A percentile compares a stretch with the other conserved stretches of the same genome.
These are phyloP conservation scores for Linum trigynum DNA, from an alignment of 345 rosid species.

Conservation along the genomic window DNA sequence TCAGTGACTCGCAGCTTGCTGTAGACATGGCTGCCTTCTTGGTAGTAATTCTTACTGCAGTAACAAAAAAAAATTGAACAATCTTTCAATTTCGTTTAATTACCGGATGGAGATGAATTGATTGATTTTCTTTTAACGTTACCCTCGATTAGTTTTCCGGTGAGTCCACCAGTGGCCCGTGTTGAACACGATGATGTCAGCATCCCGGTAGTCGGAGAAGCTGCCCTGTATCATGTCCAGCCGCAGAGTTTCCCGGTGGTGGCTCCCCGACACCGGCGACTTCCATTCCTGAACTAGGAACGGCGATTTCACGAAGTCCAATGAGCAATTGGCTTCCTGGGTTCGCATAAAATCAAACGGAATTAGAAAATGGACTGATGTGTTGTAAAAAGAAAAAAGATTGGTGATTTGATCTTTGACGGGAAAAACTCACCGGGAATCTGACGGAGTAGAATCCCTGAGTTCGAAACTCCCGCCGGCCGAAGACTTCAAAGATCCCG, in stretches of 20 bases:
- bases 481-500: conserved; percentile 35
- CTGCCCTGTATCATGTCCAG: conserved; percentile 42
- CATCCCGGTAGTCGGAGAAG: conserved; percentile 28
- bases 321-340: conserved; percentile 40
- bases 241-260: conserved; percentile 34
- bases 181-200: conserved; percentile 59
- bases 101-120: too few relatives aligned
- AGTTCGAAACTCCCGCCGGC: conserved; percentile 30
- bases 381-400: not conserved
- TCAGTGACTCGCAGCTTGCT: conserved; percentile 37
- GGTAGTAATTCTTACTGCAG: conserved; percentile 52
- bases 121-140: conserved; percentile 5
- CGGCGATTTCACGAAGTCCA: conserved; percentile 50
- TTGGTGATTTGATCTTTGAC: not conserved
- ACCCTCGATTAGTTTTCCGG: conserved; percentile 43
- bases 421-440: conserved; percentile 30
- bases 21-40: conserved; percentile 53
- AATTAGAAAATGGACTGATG: too few relatives aligned
- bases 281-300: conserved; percentile 55
- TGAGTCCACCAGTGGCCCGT: conserved; percentile 79
- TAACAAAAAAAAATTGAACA: not conserved
- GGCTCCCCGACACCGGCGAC: conserved; percentile 21
- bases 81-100: not conserved
- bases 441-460: conserved; percentile 45
- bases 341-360: too few relatives aligned